These are phyloP conservation scores for Penicillium sp. DNA, from an alignment of 2,329 filamentous ascomycete species.

Conservation along the genomic window DNA sequence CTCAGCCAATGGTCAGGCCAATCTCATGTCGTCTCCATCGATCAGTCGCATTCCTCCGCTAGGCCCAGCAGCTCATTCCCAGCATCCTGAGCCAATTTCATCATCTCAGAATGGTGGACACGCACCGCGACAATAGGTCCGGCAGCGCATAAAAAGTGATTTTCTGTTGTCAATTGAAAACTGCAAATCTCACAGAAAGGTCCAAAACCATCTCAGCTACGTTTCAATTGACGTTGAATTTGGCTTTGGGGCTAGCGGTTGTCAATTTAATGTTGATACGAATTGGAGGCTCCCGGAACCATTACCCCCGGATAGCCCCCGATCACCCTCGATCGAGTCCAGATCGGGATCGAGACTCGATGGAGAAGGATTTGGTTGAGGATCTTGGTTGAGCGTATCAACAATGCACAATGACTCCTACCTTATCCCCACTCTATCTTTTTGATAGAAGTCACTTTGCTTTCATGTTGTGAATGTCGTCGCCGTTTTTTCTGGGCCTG, in stretches of 20 bases:
- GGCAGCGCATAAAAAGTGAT: neutral
- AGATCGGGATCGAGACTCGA: neutral
- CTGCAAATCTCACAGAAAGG: neutral
- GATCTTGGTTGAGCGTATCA: neutral
- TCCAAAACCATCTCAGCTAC: neutral
- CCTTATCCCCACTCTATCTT: neutral
- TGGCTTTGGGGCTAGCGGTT: slow-evolving; percentile 11
- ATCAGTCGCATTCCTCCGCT: slow-evolving; percentile 42
- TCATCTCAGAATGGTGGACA: slow-evolving; percentile 27
- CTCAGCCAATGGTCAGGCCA: slow-evolving; percentile 32
- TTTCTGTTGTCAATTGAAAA: neutral
- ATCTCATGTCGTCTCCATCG: slow-evolving; percentile 42
- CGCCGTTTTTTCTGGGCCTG: neutral
- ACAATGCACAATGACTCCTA: neutral
- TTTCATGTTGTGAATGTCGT: slow-evolving; percentile 2
- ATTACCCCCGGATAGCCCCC: slow-evolving; percentile 19
- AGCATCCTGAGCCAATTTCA: slow-evolving; percentile 34
- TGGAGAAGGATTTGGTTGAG: neutral
- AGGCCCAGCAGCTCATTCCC: slow-evolving; percentile 34
- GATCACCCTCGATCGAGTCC: neutral
- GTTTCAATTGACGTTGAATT: slow-evolving; percentile 19
- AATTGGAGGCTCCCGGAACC: slow-evolving; percentile 26
- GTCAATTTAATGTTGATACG: slow-evolving; percentile 9
- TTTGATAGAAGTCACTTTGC: neutral
- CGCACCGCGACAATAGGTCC: slow-evolving; percentile 12